Evolutionary conservation across 345 rosid species (phyloP).

Genomic region (Boechera divaricarpa): DNA sequence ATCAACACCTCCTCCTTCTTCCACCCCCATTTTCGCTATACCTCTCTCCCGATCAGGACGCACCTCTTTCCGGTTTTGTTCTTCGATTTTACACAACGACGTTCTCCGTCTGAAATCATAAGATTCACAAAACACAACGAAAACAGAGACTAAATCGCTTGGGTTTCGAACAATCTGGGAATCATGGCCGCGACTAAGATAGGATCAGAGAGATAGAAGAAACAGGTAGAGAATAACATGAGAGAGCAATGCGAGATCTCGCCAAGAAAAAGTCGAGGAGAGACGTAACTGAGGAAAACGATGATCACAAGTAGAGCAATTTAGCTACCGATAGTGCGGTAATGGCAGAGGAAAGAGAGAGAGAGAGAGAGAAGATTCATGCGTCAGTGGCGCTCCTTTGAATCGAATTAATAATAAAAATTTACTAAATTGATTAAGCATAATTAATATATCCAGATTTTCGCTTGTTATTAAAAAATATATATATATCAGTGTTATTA

Average conservation of each 20-base stretch:
- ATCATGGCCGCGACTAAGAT: slow-evolving; percentile 26
- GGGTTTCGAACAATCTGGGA: slow-evolving; percentile 10
- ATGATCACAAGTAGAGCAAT: slow-evolving; percentile 32
- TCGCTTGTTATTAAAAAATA: neutral
- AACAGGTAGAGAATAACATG: slow-evolving; percentile 8
- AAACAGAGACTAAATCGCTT: slow-evolving; percentile 33
- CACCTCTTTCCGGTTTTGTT: neutral
- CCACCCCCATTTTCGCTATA: slow-evolving; percentile 41
- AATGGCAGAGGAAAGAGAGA: slow-evolving; percentile 32
- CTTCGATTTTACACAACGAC: slow-evolving; percentile 12
- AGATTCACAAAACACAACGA: slow-evolving; percentile 4
- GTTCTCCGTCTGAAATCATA: neutral
- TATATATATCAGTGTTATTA: neutral
- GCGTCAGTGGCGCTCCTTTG: slow-evolving; percentile 43
- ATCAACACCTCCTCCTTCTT: slow-evolving; percentile 44
- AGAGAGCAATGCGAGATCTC: slow-evolving; percentile 40
- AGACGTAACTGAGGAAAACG: slow-evolving; percentile 33
- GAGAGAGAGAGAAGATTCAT: slow-evolving; percentile 27
- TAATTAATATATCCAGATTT: slow-evolving; percentile 8
- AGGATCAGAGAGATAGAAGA: neutral
- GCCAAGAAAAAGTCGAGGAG: slow-evolving; percentile 16
- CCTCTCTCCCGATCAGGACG: neutral
- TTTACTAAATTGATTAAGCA: neutral
- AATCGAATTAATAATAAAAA: neutral
- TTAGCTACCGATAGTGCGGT: slow-evolving; percentile 30